phyloP scores from a whole-genome alignment of 371 early-diverging fungal species.

The Capillidium rhysosporum region DNA sequence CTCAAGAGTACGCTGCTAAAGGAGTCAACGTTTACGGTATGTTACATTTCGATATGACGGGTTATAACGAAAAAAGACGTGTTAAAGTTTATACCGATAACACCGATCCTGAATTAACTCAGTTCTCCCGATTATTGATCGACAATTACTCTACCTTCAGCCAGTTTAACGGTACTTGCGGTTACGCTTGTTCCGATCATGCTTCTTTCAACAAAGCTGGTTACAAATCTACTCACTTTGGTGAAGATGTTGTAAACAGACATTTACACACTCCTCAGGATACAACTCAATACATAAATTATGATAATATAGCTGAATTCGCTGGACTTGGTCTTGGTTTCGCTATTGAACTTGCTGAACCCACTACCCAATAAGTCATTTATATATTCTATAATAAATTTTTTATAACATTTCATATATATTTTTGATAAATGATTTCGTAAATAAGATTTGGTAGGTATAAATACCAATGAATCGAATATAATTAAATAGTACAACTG shows the following conservation, averaged over 20 bases:
- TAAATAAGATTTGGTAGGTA: too few relatives aligned
- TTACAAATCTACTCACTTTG: conserved; percentile 58
- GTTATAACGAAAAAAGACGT: conserved; percentile 41
- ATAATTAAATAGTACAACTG: too few relatives aligned
- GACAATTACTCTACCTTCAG: conserved; percentile 11
- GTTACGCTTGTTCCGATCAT: conserved; percentile 65
- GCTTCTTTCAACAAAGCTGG: conserved; percentile 73
- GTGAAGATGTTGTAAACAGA: conserved; percentile 35
- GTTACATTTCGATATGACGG: conserved; percentile 65
- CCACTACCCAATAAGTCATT: too few relatives aligned
- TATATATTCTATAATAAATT: too few relatives aligned
- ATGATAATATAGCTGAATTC: conserved; percentile 67
- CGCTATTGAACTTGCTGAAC: conserved; percentile 46
- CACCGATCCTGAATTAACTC: conserved; percentile 42
- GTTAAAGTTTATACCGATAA: conserved; percentile 66
- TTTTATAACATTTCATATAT: too few relatives aligned
- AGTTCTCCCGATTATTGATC: conserved; percentile 29
- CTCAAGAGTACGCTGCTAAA: conserved; percentile 34
- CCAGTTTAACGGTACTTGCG: conserved; percentile 21
- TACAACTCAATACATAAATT: conserved; percentile 42
- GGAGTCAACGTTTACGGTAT: conserved; percentile 42
- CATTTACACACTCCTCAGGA: conserved; percentile 55
- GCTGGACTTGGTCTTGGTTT: conserved; percentile 61
- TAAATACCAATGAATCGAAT: too few relatives aligned
- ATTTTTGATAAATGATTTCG: too few relatives aligned